phyloP scores from a whole-genome alignment of 2,329 filamentous ascomycete species.

The Berkeleyomyces rouxiae region DNA sequence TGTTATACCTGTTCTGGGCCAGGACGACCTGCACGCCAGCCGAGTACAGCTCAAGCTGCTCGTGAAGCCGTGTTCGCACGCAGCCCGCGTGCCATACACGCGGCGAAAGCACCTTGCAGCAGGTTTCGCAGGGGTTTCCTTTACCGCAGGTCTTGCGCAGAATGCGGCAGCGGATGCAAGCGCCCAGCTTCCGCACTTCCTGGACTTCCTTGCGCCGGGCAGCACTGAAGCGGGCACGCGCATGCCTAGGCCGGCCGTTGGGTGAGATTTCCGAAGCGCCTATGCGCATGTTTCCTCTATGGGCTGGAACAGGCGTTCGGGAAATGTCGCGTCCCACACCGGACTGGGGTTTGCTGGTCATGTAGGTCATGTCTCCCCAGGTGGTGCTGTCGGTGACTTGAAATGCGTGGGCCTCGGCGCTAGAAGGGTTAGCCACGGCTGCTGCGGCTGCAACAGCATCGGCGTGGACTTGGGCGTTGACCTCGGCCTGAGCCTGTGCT shows the following conservation, averaged over 20 bases:
- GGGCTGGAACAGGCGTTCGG: constrained; percentile 21
- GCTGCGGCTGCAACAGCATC: constrained; percentile 19
- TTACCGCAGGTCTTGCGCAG: constrained; percentile 50
- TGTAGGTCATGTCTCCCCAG: constrained; percentile 38
- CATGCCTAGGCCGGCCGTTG: constrained; percentile 35
- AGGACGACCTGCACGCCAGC: constrained; percentile 47
- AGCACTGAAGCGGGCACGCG: constrained; percentile 40
- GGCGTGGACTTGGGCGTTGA: background rate
- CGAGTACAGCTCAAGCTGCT: constrained; percentile 46
- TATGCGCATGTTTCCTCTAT: constrained; percentile 36
- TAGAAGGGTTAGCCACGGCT: constrained; percentile 18
- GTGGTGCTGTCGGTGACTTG: constrained; percentile 17
- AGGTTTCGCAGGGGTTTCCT: constrained; percentile 45
- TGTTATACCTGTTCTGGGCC: constrained; percentile 41
- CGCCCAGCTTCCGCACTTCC: constrained; percentile 46
- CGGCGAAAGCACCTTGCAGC: constrained; percentile 44
- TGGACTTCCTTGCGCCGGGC: constrained; percentile 47
- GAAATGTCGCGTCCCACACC: constrained; percentile 6
- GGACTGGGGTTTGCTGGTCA: constrained; percentile 20
- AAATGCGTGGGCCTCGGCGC: constrained; percentile 17
- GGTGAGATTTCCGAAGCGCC: constrained; percentile 27
- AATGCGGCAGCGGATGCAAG: constrained; percentile 49
- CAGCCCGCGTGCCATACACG: constrained; percentile 50
- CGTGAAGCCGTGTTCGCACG: constrained; percentile 43
- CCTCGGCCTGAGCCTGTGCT: background rate